Conservation (phyloP, 2,329 filamentous ascomycete genomes). For the Elsinoe australis region DNA sequence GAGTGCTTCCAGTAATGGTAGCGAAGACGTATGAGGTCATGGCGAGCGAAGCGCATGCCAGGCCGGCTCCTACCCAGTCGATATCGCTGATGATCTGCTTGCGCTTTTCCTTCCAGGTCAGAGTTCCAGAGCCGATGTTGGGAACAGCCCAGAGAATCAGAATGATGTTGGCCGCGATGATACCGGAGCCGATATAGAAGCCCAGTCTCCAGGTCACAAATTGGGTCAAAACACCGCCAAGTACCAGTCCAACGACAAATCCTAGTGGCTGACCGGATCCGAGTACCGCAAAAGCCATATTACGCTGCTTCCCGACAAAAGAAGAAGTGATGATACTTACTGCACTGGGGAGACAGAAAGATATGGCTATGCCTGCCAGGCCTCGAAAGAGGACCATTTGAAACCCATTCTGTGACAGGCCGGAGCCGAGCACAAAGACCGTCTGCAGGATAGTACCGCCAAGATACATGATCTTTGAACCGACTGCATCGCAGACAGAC, state of each 20-base stretch:
- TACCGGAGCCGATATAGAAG: conserved; percentile 42
- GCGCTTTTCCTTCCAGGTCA: conserved; percentile 25
- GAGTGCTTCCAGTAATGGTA: conserved; percentile 23
- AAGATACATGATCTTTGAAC: conserved; percentile 41
- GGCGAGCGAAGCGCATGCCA: conserved; percentile 42
- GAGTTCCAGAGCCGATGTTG: conserved; percentile 22
- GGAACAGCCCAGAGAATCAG: conserved; percentile 35
- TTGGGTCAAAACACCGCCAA: conserved; percentile 45
- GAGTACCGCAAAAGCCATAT: conserved; percentile 46
- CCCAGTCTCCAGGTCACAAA: conserved; percentile 46
- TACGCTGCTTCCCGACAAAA: conserved; percentile 42
- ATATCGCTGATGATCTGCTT: conserved; percentile 38
- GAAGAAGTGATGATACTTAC: conserved; percentile 44
- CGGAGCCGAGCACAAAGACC: conserved; percentile 38
- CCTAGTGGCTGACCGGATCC: conserved; percentile 47
- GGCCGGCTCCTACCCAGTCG: conserved; percentile 46
- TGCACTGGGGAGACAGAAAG: conserved; percentile 25
- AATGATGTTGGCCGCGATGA: conserved; percentile 37
- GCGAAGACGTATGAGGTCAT: conserved; percentile 40
- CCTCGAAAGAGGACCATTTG: conserved; percentile 21
- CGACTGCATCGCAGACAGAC: conserved; percentile 45
- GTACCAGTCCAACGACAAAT: conserved; percentile 44
- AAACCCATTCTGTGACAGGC: conserved; percentile 31
- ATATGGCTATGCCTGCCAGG: conserved; percentile 18
- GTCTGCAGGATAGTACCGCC: conserved; percentile 39